Conservation (phyloP, 2,329 filamentous ascomycete genomes). For the Aspergillus ibericus region DNA sequence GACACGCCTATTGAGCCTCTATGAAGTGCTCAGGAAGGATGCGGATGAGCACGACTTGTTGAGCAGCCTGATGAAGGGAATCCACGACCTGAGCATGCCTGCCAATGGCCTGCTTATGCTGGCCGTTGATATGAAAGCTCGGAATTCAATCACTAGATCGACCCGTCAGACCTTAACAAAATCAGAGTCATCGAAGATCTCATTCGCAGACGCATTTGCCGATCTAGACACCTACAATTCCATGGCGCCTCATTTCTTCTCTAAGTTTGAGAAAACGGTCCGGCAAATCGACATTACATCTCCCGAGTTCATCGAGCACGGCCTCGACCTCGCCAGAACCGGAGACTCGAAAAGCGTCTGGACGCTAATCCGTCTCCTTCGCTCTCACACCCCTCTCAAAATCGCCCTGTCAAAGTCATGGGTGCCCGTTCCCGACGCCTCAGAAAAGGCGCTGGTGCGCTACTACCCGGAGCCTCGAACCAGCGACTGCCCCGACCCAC, state of each 20-base stretch:
- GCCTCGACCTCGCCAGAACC: constrained; percentile 31
- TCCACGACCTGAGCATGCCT: constrained; percentile 33
- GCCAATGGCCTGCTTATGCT: constrained; percentile 30
- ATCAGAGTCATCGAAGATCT: constrained; percentile 28
- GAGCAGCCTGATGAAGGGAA: constrained; percentile 26
- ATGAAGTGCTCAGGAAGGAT: constrained; percentile 21
- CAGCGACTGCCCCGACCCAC: constrained; percentile 30
- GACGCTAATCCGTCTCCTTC: constrained; percentile 36
- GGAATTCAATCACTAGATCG: constrained; percentile 23
- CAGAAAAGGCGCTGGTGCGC: constrained; percentile 27
- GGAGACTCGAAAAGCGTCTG: constrained; percentile 28
- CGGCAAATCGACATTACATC: constrained; percentile 36
- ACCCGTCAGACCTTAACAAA: constrained; percentile 25
- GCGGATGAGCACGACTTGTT: constrained; percentile 24
- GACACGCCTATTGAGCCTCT: constrained; percentile 29
- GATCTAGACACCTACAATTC: constrained; percentile 28
- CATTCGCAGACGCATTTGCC: constrained; percentile 31
- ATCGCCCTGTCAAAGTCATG: constrained; percentile 37
- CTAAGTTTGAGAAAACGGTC: constrained; percentile 32
- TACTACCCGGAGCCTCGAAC: constrained; percentile 25
- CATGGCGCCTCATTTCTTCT: constrained; percentile 26
- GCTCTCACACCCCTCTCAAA: constrained; percentile 40
- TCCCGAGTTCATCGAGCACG: constrained; percentile 31
- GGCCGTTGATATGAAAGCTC: constrained; percentile 28
- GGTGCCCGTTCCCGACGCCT: constrained; percentile 22